These are phyloP conservation scores for Coemansia sp. DNA, from an alignment of 192 early-diverging fungal genomes.

Conservation along the genomic window DNA sequence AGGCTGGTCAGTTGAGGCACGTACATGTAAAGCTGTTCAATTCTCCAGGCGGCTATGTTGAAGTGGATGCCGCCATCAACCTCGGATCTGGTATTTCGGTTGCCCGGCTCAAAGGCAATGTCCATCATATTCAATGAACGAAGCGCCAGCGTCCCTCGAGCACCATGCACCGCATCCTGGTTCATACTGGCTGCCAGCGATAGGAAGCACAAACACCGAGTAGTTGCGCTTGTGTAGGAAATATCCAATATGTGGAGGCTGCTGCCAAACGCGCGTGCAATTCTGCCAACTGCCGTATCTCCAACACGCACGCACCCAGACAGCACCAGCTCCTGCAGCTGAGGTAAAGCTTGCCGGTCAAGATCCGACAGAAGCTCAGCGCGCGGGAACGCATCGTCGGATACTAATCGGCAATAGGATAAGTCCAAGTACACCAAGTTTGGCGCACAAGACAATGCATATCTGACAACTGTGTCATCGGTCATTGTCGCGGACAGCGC, in stretches of 20 bases:
- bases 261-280: slow-evolving; percentile 17
- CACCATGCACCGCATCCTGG: not conserved
- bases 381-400: slow-evolving; percentile 28
- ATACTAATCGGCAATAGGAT: slow-evolving; percentile 20
- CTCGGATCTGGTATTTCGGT: not conserved
- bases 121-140: slow-evolving; percentile 10
- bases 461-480: slow-evolving; percentile 12
- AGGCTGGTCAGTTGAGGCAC: slow-evolving; percentile 20
- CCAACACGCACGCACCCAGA: slow-evolving; percentile 12
- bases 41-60: not conserved
- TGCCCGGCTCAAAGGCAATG: slow-evolving; percentile 5
- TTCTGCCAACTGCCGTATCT: slow-evolving; percentile 12
- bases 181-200: not conserved
- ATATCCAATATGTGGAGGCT: slow-evolving; percentile 19
- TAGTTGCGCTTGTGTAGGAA: not conserved
- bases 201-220: not conserved
- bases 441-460: slow-evolving; percentile 15
- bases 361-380: not conserved
- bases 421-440: slow-evolving; percentile 24
- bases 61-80: not conserved
- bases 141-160: not conserved
- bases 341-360: slow-evolving; percentile 12
- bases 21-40: slow-evolving; percentile 9
- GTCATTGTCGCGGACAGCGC: slow-evolving; percentile 18
- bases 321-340: slow-evolving; percentile 13